Conservation (phyloP, 2,329 filamentous ascomycete genomes). For the Talaromyces amestolkiae region DNA sequence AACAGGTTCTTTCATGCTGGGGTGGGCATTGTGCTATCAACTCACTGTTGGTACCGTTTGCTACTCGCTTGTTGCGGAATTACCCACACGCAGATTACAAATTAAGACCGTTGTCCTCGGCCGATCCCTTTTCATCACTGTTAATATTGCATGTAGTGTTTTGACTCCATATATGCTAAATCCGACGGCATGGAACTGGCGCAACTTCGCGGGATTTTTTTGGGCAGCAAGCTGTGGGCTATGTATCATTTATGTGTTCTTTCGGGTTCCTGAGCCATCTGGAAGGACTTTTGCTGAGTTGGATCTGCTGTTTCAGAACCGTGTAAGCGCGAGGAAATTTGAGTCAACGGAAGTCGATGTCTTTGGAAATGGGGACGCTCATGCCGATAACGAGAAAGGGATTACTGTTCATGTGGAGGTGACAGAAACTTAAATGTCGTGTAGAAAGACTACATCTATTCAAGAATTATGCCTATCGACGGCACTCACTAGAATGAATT, state of each 20-base stretch:
- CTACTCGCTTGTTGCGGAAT: conserved; percentile 70
- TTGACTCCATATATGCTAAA: conserved; percentile 92
- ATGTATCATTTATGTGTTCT: conserved; percentile 22
- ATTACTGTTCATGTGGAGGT: not conserved
- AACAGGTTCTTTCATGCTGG: conserved; percentile 77
- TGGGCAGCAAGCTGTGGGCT: not conserved
- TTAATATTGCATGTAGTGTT: conserved; percentile 75
- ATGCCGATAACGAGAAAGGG: not conserved
- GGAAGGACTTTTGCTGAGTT: conserved; percentile 31
- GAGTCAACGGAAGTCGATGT: not conserved
- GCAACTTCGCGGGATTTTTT: conserved; percentile 28
- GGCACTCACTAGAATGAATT: not conserved
- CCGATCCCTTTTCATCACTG: conserved; percentile 74
- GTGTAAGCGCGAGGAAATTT: conserved; percentile 22
- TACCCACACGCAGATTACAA: conserved; percentile 76
- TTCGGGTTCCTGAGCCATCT: conserved; percentile 31
- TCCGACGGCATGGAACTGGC: conserved; percentile 70
- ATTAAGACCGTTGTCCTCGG: conserved; percentile 89
- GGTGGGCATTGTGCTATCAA: conserved; percentile 81
- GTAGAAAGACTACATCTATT: not conserved
- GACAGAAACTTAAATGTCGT: not conserved
- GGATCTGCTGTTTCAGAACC: conserved; percentile 28
- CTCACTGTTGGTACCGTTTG: conserved; percentile 83
- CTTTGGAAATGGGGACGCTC: not conserved
- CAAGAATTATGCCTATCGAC: not conserved